phyloP scores from a whole-genome alignment of 441 rosid genomes.

The Mallotus repandus region DNA sequence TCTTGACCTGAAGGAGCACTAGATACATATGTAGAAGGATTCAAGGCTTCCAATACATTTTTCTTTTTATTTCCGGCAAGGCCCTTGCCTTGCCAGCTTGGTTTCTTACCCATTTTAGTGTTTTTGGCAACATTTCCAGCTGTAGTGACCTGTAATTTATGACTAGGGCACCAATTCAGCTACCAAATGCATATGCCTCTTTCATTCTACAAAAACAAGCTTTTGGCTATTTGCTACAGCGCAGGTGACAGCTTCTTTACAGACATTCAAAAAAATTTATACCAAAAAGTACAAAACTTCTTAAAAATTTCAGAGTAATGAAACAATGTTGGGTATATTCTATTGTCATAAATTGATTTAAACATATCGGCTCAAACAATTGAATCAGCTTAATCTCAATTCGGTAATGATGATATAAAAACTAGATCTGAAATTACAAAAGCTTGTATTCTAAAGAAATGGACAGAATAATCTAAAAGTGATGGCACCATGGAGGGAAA shows the following conservation, averaged over 20 bases:
- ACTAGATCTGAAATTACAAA: not conserved
- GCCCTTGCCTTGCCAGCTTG: slow-evolving; percentile 15
- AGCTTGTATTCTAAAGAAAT: not conserved
- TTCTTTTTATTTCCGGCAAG: slow-evolving; percentile 13
- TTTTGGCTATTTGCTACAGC: not conserved
- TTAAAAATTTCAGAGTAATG: too few relatives aligned
- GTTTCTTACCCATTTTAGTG: not conserved
- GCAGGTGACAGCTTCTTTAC: not conserved
- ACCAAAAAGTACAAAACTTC: not conserved
- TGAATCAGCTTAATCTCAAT: not conserved
- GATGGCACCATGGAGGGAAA: slow-evolving; percentile 10
- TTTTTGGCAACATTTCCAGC: slow-evolving; percentile 15
- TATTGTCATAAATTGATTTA: not conserved
- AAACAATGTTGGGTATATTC: not conserved
- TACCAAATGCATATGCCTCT: slow-evolving; percentile 1
- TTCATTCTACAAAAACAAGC: not conserved
- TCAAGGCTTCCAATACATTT: slow-evolving; percentile 1
- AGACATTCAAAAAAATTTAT: not conserved
- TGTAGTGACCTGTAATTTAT: slow-evolving; percentile 18
- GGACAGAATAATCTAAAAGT: slow-evolving; percentile 4
- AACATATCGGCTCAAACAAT: not conserved
- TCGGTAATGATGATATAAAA: not conserved
- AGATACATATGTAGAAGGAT: not conserved
- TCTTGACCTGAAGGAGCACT: not conserved
- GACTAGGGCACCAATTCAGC: not conserved